phyloP scores from a whole-genome alignment of 441 rosid genomes.

The Theobroma grandiflorum region DNA sequence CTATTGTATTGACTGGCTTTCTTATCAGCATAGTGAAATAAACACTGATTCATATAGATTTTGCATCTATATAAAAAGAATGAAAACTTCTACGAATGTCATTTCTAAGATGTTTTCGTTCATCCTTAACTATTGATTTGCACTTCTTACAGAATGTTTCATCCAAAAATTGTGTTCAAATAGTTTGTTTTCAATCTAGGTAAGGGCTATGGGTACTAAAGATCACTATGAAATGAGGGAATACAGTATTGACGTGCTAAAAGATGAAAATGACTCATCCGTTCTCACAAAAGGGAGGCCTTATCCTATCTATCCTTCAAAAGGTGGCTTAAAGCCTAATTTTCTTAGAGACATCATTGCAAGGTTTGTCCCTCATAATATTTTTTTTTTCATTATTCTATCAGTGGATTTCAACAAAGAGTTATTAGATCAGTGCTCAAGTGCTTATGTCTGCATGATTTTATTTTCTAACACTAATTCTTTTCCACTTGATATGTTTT shows the following conservation, averaged over 20 bases:
- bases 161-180: slow-evolving; percentile 21
- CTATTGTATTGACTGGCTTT: not conserved
- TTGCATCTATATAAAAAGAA: slow-evolving; percentile 15
- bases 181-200: slow-evolving; percentile 47
- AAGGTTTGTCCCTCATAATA: slow-evolving; percentile 54
- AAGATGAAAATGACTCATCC: slow-evolving; percentile 74
- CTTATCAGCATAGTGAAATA: slow-evolving; percentile 9
- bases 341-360: slow-evolving; percentile 72
- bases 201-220: slow-evolving; percentile 57
- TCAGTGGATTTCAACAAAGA: slow-evolving; percentile 1
- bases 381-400: slow-evolving; percentile 16
- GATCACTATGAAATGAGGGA: slow-evolving; percentile 95
- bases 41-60: not conserved
- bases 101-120: slow-evolving; percentile 4
- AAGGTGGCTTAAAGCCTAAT: slow-evolving; percentile 81
- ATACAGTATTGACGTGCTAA: slow-evolving; percentile 79
- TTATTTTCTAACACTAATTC: slow-evolving; percentile 2
- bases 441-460: not conserved
- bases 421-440: slow-evolving; percentile 11
- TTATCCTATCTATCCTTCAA: slow-evolving; percentile 94
- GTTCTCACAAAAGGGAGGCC: slow-evolving; percentile 68
- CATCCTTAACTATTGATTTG: slow-evolving; percentile 8
- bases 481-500: not conserved
- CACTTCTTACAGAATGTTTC: slow-evolving; percentile 26
- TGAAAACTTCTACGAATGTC: slow-evolving; percentile 12